Percentiles rank a stretch among this genome's conserved stretches.
Conservation (phyloP, 169 alveolate species). For the Plasmodium reichenowi region DNA sequence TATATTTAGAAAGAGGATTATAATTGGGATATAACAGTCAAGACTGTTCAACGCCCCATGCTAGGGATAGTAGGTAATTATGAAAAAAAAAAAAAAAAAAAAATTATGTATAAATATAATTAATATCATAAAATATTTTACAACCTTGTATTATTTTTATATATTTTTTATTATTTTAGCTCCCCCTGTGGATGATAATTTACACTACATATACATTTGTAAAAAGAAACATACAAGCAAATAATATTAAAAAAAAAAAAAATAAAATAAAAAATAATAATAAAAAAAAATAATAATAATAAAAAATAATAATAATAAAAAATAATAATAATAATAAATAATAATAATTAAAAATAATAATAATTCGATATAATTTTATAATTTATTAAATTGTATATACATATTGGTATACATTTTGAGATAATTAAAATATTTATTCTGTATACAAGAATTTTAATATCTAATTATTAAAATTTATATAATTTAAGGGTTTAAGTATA, state of each 20-base stretch:
- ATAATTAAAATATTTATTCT: too few species aligned
- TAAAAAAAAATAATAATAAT: too few species aligned
- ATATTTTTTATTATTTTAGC: constrained; percentile 24
- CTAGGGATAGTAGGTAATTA: constrained; percentile 69
- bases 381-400: too few species aligned
- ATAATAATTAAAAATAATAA: too few species aligned
- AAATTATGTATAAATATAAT: not conserved
- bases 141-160: constrained; percentile 2
- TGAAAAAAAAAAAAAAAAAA: too few species aligned
- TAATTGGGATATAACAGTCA: constrained; percentile 65
- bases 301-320: constrained; percentile 2
- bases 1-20: constrained; percentile 31
- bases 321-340: too few species aligned
- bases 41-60: constrained; percentile 72
- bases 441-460: too few species aligned
- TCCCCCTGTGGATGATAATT: constrained; percentile 70
- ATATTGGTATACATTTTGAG: too few species aligned
- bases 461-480: too few species aligned
- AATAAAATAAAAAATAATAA: constrained; percentile 6
- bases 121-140: not conserved
- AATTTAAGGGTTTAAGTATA: too few species aligned
- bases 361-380: too few species aligned
- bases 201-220: constrained; percentile 73
- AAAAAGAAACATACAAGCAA: constrained; percentile 30
- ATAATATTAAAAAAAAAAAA: not conserved